Conservation (phyloP, 176 grass and related monocot genomes). For the Oryza coarctata region DNA sequence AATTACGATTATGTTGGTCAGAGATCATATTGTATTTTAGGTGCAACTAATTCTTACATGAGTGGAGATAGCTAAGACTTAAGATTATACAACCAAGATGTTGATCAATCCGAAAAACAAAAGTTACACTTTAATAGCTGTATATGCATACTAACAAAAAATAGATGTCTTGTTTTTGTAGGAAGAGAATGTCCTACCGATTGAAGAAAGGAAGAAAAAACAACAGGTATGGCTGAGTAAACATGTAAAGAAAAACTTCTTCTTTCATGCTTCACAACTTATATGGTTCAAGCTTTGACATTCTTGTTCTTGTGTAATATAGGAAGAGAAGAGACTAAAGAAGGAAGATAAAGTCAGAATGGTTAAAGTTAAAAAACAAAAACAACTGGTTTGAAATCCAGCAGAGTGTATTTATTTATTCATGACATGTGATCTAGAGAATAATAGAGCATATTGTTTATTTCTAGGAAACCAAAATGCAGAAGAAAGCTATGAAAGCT, state of each 20-base stretch:
- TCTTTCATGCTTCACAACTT: background rate
- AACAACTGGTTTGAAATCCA: slow-evolving; percentile 43
- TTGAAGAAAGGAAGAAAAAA: slow-evolving; percentile 50
- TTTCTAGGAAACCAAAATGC: slow-evolving; percentile 64
- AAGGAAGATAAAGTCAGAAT: slow-evolving; percentile 67
- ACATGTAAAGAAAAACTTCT: background rate
- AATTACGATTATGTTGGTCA: background rate
- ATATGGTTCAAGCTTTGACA: background rate
- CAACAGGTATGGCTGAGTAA: slow-evolving; percentile 41
- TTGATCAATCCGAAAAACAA: background rate
- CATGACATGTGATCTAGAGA: background rate
- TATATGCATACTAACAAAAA: background rate
- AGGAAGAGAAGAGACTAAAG: slow-evolving; percentile 44
- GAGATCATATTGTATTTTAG: background rate
- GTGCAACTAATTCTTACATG: background rate
- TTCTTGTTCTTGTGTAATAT: slow-evolving; percentile 10
- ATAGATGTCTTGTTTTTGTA: background rate
- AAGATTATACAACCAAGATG: background rate
- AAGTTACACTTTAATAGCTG: background rate
- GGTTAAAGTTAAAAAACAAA: slow-evolving; percentile 63
- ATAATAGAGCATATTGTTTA: slow-evolving; percentile 8
- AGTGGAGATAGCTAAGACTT: background rate
- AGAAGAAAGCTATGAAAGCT: slow-evolving; percentile 67
- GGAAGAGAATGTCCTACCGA: slow-evolving; percentile 31
- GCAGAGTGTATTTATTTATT: background rate